Evolutionary conservation across 352 stramenopile genomes (phyloP), one percentile per base, ranked within the genome.

Genomic region (Globisporangium cederbergense): DNA sequence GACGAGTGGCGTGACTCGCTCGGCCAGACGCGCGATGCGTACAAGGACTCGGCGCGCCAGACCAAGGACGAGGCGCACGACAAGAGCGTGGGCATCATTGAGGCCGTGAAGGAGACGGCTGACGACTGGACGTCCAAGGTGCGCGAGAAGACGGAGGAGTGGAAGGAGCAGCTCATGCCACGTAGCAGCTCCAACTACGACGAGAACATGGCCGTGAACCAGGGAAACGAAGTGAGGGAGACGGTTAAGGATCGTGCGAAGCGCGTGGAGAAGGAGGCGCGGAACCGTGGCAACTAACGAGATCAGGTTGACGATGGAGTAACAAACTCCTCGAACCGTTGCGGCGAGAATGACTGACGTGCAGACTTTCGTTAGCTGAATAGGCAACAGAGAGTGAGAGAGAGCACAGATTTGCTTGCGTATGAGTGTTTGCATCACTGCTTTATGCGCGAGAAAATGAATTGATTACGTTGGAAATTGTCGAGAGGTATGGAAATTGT

Each of bases 91-190:
- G 43, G 38, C 20, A 38, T 61, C 20, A 28, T 60, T 10, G 61
- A 61, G 30, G 28, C 34, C n/a, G 70, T 77, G 40, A 77, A 76
- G 59, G 70, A 78, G 53, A 75, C 47, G 42, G 71, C 67, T 14
- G 59, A 73, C 58, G 62, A 78, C 55, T 63, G 64, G 43, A 71
- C 65, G 28, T 45, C 67, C 42, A 66, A 53, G 45, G 71, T 75
- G 49, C 64, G 60, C 53, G 68, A 78, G 49, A 77, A 65, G 58
- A 64, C 68, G 34, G 71, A 67, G 16, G 71, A 74, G 50, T 73
- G 65, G 64, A 75, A 71, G 32, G 72, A 70, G 45, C 66, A 60
- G 56, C 52, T 65, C 10, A 4, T 79, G 55, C 66, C 72, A n/a
- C 51, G 64, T 49, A 45, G 32, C 10, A 32, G 30, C 47, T 34